A percentile compares a stretch with the other conserved stretches of the same genome.
Conservation (phyloP, 2,329 filamentous ascomycete species). For the Lachnellula hyalina region DNA sequence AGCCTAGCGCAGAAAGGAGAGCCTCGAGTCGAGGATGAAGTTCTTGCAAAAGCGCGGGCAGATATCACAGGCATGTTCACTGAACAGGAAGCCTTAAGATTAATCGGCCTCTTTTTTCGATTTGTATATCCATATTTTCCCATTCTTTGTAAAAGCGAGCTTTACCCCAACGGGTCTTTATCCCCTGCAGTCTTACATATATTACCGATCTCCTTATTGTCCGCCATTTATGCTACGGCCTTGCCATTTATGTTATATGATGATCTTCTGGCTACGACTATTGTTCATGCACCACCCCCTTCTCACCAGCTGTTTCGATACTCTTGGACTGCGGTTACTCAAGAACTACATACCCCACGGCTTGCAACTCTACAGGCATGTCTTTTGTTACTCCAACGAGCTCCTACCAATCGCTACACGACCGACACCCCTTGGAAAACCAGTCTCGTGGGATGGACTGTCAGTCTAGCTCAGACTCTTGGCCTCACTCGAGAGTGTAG, state of each 20-base stretch:
- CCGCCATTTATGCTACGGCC: slow-evolving; percentile 39
- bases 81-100: slow-evolving; percentile 32
- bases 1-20: slow-evolving; percentile 29
- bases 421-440: slow-evolving; percentile 33
- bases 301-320: slow-evolving; percentile 29
- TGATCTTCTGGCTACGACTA: slow-evolving; percentile 31
- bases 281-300: slow-evolving; percentile 30
- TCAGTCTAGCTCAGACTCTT: slow-evolving; percentile 31
- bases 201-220: slow-evolving; percentile 35
- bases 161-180: slow-evolving; percentile 23
- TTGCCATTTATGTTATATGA: slow-evolving; percentile 41
- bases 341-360: slow-evolving; percentile 32
- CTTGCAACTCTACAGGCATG: slow-evolving; percentile 33
- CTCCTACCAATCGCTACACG: slow-evolving; percentile 31
- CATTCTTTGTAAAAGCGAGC: slow-evolving; percentile 34
- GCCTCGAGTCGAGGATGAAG: slow-evolving; percentile 27
- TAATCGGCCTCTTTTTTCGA: slow-evolving; percentile 37
- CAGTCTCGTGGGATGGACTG: slow-evolving; percentile 31
- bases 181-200: slow-evolving; percentile 29
- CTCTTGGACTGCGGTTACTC: slow-evolving; percentile 29
- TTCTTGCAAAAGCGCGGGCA: slow-evolving; percentile 21
- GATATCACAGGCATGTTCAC: slow-evolving; percentile 28
- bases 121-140: slow-evolving; percentile 42
- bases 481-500: slow-evolving; percentile 30
- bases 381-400: slow-evolving; percentile 31